Percentiles rank a stretch among this genome's conserved stretches.
Evolutionary conservation across 2,329 filamentous ascomycete genomes (phyloP).

Genomic region (Ceratocystis diversiconidia): DNA sequence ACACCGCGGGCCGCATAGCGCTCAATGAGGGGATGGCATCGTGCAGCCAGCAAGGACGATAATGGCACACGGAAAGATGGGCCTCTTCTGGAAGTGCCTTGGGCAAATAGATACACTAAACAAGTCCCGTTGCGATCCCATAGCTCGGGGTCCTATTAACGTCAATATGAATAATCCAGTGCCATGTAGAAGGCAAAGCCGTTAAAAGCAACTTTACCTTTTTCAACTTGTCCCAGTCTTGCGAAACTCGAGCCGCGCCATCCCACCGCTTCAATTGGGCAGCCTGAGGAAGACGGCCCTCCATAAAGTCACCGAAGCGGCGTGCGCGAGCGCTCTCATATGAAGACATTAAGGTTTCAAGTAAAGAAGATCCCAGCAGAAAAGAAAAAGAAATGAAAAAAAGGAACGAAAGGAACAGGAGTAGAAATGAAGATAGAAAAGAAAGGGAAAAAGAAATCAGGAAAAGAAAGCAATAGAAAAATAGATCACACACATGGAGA

Average conservation of each 20-base stretch:
- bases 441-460: not conserved
- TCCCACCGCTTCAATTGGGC: slow-evolving; percentile 37
- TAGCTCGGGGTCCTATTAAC: slow-evolving; percentile 51
- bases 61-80: slow-evolving; percentile 56
- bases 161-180: not conserved
- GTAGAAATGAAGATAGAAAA: not conserved
- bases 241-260: slow-evolving; percentile 31
- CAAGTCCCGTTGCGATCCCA: slow-evolving; percentile 57
- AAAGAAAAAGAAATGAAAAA: not conserved
- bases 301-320: slow-evolving; percentile 23
- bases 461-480: slow-evolving; percentile 3
- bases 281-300: slow-evolving; percentile 21
- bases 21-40: slow-evolving; percentile 47
- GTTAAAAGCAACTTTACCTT: slow-evolving; percentile 26
- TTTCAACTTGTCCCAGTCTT: slow-evolving; percentile 34
- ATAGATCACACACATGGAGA: not conserved
- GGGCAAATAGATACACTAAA: slow-evolving; percentile 52
- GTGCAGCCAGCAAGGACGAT: slow-evolving; percentile 38
- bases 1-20: slow-evolving; percentile 26
- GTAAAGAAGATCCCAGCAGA: not conserved
- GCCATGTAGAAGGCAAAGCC: slow-evolving; percentile 14
- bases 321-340: slow-evolving; percentile 18
- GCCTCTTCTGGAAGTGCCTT: slow-evolving; percentile 48
- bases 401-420: not conserved
- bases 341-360: slow-evolving; percentile 3